Evolutionary conservation across 805 yeast genomes (phyloP), one percentile per base, ranked within the genome.

Genomic region (Candida silvatica): DNA sequence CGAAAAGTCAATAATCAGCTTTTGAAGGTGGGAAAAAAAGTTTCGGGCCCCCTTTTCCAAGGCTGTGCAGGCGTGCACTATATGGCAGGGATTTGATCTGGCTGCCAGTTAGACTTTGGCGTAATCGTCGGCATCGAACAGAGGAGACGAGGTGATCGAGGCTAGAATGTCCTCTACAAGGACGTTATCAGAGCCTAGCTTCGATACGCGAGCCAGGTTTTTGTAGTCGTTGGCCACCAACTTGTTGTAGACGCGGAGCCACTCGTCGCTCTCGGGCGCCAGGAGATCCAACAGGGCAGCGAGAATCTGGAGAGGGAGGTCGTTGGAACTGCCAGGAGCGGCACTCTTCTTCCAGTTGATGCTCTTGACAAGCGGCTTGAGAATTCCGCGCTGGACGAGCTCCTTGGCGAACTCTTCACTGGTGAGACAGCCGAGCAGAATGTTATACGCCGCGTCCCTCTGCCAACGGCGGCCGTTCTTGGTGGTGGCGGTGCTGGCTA

Each of bases 221-320:
- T 25, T 31, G 27, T 17, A 31, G 16, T 42, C 45, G 17, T 46
- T 48, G 26, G 37, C 31, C 8, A 37, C 25, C 16, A 48, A 17
- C 24, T 47, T 46, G 24, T 46, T 45, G 16, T 46, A 24, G 18
- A 48, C 20, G 27, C 52, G 34, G 15, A 46, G 36, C 20, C 46
- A 36, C 25, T 45, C 48, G 33, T 45, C 48, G 1, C 45, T 35
- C 1, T 36, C 38, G 26, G 43, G 35, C 2, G 47, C 38, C n/a
- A 46, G 37, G 31, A 19, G 34, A 20, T n/a, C 15, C 17, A 27
- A 27, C 14, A 27, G 14, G n/a, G 8, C 7, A n/a, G 8, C 29
- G 7, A 27, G n/a, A n/a, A 27, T 27, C 7, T n/a, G 17, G 7
- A 27, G 14, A 8, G 15, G 14, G 29, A 8, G 15, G 29, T n/a